phyloP scores from a whole-genome alignment of 2,329 filamentous ascomycete species.

The Kalaharituber pfeilii region DNA sequence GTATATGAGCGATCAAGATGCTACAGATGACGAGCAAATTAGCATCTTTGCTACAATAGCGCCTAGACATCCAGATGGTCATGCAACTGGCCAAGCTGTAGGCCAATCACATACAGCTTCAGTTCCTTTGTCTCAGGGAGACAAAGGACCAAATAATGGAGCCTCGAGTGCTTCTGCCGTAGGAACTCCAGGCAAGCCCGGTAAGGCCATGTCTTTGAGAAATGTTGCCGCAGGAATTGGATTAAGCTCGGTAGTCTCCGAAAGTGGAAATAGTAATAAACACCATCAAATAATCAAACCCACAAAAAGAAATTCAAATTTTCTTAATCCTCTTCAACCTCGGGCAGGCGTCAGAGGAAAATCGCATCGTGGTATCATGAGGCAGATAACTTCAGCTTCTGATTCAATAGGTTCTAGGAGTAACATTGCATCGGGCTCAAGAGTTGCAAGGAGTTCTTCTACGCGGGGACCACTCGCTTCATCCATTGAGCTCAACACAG shows the following conservation, averaged over 20 bases:
- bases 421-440: constrained; percentile 4
- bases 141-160: neutral
- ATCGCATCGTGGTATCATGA: constrained; percentile 15
- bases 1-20: constrained; percentile 88
- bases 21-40: constrained; percentile 81
- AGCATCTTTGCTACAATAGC: constrained; percentile 64
- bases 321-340: constrained; percentile 26
- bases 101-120: neutral
- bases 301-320: constrained; percentile 13
- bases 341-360: constrained; percentile 16
- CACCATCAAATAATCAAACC: neutral
- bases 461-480: constrained; percentile 58
- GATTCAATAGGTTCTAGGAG: constrained; percentile 4
- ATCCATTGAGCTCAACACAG: constrained; percentile 67
- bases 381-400: constrained; percentile 9
- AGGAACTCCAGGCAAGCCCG: neutral
- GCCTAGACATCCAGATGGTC: constrained; percentile 15
- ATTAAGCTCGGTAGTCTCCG: neutral
- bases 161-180: neutral
- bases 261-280: constrained; percentile 4
- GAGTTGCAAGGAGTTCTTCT: constrained; percentile 47
- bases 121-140: neutral
- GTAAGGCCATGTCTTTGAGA: neutral
- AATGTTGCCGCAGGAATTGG: neutral
- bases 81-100: neutral